Evolutionary conservation across 257 asterid genomes (phyloP), one percentile per base, ranked within the genome.

Genomic region (Eustoma russellianum): DNA sequence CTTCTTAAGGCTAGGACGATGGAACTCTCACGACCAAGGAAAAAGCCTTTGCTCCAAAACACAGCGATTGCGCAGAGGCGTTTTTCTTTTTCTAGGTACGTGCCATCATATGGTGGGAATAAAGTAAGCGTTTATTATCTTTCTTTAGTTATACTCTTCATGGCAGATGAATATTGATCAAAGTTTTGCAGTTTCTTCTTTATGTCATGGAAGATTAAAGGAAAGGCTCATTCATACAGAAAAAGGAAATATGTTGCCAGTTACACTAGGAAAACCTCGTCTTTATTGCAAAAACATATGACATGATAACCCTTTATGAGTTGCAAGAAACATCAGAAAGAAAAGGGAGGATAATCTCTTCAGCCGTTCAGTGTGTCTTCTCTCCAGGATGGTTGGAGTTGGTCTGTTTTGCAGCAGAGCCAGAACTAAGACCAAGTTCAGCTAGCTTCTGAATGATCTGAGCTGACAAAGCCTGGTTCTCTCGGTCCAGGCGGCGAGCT

Each of bases 401-500:
- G 59, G 46, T 69, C 33, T 62, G 58, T 53, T 58, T 53, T 13
- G 56, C 50, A 0, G 33, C 49, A 50, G 82, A 71, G 7, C 43
- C 43, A 2, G 9, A 9, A 11, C 0, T 11, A 1, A 8, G 2
- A 38, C 43, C 43, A 38, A 8, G 12, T 7, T 11, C 3, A 33
- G 62, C 58, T 41, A 67, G 67, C 62, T 33, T 66, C 70, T 62
- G 75, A 60, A 54, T 66, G 59, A 70, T 44, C 72, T 79, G 72
- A 33, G 83, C 55, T 5, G 69, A 66, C 69, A 79, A 62, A 8
- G 72, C 71, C 63, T 61, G 72, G 30, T 79, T 77, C 75, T 81
- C 85, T 72, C 50, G 59, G 70, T 13, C 65, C 65, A 84, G 83
- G 6, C 5, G 48, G 43, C 77, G 77, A 13, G 83, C 87, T 71